Conservation (phyloP, 345 rosid genomes). For the Eucalyptus melliodora region DNA sequence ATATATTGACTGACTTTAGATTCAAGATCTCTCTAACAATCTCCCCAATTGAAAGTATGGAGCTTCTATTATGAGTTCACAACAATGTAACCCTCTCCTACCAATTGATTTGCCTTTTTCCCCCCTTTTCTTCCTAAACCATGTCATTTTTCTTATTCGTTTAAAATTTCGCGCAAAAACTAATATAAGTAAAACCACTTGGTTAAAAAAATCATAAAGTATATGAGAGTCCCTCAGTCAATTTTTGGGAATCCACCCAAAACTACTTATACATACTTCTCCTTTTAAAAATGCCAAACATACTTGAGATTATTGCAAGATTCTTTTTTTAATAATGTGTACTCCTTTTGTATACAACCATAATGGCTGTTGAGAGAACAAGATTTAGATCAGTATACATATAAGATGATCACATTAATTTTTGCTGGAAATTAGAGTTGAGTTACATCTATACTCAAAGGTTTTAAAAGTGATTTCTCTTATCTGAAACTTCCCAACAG, state of each 20-base stretch:
- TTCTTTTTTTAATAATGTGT: background rate
- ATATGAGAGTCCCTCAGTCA: too few species aligned
- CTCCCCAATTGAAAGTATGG: too few species aligned
- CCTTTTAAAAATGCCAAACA: too few species aligned
- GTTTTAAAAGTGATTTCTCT: background rate
- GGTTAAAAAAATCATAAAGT: background rate
- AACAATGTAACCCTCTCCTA: too few species aligned
- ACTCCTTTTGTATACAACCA: background rate
- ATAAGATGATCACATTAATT: background rate
- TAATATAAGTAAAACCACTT: too few species aligned
- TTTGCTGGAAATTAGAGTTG: background rate
- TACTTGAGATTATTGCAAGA: background rate
- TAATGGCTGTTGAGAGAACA: background rate
- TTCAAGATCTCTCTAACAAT: too few species aligned
- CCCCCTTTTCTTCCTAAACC: too few species aligned
- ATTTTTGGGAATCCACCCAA: background rate
- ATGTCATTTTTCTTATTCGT: too few species aligned
- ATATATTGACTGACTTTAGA: too few species aligned
- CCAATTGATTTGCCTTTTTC: too few species aligned
- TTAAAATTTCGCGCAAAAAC: too few species aligned
- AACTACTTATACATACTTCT: background rate
- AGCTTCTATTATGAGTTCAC: too few species aligned
- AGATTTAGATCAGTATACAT: background rate
- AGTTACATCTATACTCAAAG: background rate
- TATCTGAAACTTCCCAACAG: background rate